phyloP scores from a whole-genome alignment of 2,329 filamentous ascomycete species.

The Gaeumannomyces sp. region DNA sequence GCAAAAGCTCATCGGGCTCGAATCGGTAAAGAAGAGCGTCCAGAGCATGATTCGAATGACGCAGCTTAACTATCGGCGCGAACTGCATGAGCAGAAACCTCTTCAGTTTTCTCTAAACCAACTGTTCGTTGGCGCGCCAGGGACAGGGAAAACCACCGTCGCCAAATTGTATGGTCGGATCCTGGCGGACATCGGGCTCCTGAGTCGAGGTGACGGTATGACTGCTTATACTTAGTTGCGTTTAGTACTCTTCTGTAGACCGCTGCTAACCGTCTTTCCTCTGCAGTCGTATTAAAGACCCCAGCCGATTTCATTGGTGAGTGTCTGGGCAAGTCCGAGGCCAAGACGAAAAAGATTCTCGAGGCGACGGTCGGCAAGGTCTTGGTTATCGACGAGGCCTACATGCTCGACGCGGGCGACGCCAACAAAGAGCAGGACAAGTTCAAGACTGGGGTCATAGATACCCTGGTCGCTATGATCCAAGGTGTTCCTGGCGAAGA shows the following conservation, averaged over 20 bases:
- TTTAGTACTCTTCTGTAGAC: not conserved
- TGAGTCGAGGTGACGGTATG: not conserved
- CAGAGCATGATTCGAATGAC: too few species aligned
- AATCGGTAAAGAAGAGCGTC: too few species aligned
- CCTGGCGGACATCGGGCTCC: too few species aligned
- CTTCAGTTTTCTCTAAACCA: too few species aligned
- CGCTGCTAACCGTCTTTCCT: too few species aligned
- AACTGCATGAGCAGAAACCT: too few species aligned
- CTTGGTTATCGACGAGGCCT: slow-evolving; percentile 75
- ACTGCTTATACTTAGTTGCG: too few species aligned
- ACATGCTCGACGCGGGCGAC: slow-evolving; percentile 49
- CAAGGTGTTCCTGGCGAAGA: slow-evolving; percentile 65
- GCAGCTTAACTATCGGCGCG: too few species aligned
- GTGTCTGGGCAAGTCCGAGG: slow-evolving; percentile 60
- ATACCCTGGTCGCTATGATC: slow-evolving; percentile 68
- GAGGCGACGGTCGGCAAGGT: slow-evolving; percentile 63
- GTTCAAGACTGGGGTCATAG: slow-evolving; percentile 60
- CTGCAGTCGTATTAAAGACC: not conserved
- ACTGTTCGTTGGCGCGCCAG: too few species aligned
- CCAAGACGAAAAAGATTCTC: slow-evolving; percentile 65
- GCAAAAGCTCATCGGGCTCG: too few species aligned
- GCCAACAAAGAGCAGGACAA: slow-evolving; percentile 25
- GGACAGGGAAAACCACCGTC: too few species aligned
- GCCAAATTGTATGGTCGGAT: too few species aligned
- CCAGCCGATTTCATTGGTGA: slow-evolving; percentile 58